Evolutionary conservation across 129 eudicot species (phyloP), one percentile per base, ranked within the genome.

Genomic region (Centaurea solstitialis): DNA sequence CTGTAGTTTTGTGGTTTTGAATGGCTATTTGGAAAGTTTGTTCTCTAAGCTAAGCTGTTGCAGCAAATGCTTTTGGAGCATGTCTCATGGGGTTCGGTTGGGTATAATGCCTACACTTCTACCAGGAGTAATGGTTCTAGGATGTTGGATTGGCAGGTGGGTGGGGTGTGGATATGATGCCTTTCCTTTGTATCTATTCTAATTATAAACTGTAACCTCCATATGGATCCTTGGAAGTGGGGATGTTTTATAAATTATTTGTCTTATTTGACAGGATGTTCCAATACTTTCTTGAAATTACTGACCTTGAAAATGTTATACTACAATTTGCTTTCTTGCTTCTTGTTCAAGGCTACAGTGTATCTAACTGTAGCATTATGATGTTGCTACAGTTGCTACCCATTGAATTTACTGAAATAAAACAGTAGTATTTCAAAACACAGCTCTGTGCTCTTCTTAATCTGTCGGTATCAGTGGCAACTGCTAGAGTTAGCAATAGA

Each of bases 401-500:
- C 61, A 53, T 22, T 37, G 45, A 79, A 35, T 79, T 30, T 20
- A 39, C 23, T 53, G 64, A 53, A 53, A 47, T 17, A 28, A 68
- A 68, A 68, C 21, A 68, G 6, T 6, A 67, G 75, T 67, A 33
- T 76, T 28, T 75, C n/a, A 38, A 53, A 53, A 37, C 59, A 64
- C 17, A 72, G 37, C 70, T 82, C 45, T 38, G 23, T 76, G 72
- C 30, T 41, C 7, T 30, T 15, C 70, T 59, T 41, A 15, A 18
- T 53, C 79, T 65, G 38, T 70, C 53, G 35, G 70, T 10, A 68
- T 70, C 37, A 74, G 53, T 74, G n/a, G 40, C 80, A 74, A 70
- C 64, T 86, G 83, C 76, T 78, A 15, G 65, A 81, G 66, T 74
- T 67, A 45, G 76, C 43, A 61, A 68, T 62, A 67, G 6, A 35